phyloP scores from a whole-genome alignment of 106 monocot genomes.

The Dioscorea dumetorum region DNA sequence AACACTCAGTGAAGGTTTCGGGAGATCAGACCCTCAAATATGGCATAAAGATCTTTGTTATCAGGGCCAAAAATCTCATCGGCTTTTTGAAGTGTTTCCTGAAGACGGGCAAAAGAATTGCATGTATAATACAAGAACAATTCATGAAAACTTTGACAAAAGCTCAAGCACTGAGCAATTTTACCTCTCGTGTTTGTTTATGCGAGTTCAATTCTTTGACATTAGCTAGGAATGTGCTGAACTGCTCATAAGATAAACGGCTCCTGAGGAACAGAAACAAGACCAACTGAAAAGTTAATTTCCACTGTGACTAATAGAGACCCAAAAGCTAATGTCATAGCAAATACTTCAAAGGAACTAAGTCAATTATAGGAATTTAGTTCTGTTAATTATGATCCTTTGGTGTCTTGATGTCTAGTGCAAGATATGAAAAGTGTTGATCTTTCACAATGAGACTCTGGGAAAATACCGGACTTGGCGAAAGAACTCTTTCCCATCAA shows the following conservation, averaged over 20 bases:
- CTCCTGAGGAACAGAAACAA: conserved; percentile 31
- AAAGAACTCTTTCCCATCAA: conserved; percentile 97
- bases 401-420: no score
- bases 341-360: no score
- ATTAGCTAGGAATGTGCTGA: conserved; percentile 73
- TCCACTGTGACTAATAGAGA: no score
- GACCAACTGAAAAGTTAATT: background rate
- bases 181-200: conserved; percentile 89
- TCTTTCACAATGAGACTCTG: background rate
- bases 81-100: conserved; percentile 80
- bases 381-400: no score
- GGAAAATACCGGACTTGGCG: conserved; percentile 77
- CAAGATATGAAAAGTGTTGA: background rate
- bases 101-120: conserved; percentile 3
- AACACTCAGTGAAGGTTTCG: conserved; percentile 54
- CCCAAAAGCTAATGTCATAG: no score
- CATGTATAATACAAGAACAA: background rate
- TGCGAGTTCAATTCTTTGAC: conserved; percentile 92
- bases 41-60: conserved; percentile 77
- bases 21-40: conserved; percentile 74
- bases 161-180: background rate
- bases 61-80: conserved; percentile 87
- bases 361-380: no score
- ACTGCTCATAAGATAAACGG: conserved; percentile 85
- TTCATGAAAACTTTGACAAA: background rate